Evolutionary conservation across 1,139 yeast genomes (phyloP), one percentile per base, ranked within the genome.

Genomic region (Meyerozyma smithsonii): DNA sequence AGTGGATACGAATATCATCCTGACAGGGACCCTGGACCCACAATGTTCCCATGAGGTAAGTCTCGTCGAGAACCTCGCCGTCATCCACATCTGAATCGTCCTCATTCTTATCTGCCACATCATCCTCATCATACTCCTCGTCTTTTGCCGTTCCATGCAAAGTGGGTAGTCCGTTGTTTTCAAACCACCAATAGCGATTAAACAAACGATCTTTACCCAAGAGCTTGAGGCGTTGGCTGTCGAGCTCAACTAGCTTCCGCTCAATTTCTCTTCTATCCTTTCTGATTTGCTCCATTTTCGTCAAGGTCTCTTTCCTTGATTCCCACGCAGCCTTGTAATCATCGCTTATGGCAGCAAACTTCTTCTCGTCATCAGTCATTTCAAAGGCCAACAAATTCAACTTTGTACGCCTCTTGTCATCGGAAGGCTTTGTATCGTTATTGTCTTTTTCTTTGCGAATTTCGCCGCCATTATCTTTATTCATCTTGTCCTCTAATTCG

Each of bases 171-270:
- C 97, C 97, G 54, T 84, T 84, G 47, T 77, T 73, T 56, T 92
- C 97, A 56, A 90, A 81, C 96, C 96, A 92, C 95, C 96, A 94
- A 59, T 90, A 92, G 48, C 92, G 71, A 62, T 92, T 94, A 57
- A 70, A 88, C 46, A 78, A 76, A 40, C 96, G 69, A 58, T 92
- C 99, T 47, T 81, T 76, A 4, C 99, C 99, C 21, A 92, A 64
- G 37, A 79, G 69, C 43, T 78, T 77, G 35, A 89, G 74, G 44
- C 98, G 66, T 57, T 89, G 96, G 46, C 85, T 74, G 54, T 90
- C 96, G 38, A 79, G 63, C 50, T 82, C 88, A 36, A 74, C 72
- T 28, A 84, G 61, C 42, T 75, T 66, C 45, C 66, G 69, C 52
- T 84, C 94, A 30, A 81, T 59, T 24, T 65, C 67, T 38, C 66